Base-by-base conservation (phyloP, 129 eudicot genomes). In the Flaveria sonorensis region DNA sequence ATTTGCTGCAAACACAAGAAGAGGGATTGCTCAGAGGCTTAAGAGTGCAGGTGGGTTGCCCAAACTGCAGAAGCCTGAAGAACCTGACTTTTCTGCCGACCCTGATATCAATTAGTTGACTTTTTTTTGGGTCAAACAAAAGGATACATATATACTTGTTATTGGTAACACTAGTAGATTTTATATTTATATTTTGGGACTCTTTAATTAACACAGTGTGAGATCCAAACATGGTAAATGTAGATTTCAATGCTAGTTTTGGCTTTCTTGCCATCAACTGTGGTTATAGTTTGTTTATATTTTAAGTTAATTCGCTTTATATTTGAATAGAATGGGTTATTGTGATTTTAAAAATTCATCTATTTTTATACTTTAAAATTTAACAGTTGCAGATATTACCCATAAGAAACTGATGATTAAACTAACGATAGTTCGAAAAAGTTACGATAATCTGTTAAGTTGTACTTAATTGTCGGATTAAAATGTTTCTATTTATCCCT, bases 11-110 rank as follows among this genome's bases (percentile, higher is more conserved):
- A 95, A 88, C 68, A 91, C 99, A 23, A 82, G 94, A 78, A 74
- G 97, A 81, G 99, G 92, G 13, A 87, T 79, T 83, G 93, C 85
- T 86, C 96, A 82, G 84, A 92, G 87, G 88, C 79, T 85, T 32
- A 92, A 86, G 78, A 83, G 73, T 26, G 87, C 56, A 3, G 71
- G 77, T 60, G 88, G 81, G 52, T 59, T 87, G 83, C 86, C 89
- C 3, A 93, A 91, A 43, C 70, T 92, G 57, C 93, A 87, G 79
- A 95, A 95, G 75, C 99, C 99, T 15, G 99, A 95, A 71, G 99
- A 95, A 82, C 99, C 99, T 16, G 99, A 95, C 73, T 95, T 95
- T 52, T 89, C 97, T 40, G 92, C 81, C 36, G 93, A 87, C 53
- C 84, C 89, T 0, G 92, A 87, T 73, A 85, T 80, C 83, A 88